Conservation (phyloP, 345 rosid genomes). For the Melaleuca quinquenervia region DNA sequence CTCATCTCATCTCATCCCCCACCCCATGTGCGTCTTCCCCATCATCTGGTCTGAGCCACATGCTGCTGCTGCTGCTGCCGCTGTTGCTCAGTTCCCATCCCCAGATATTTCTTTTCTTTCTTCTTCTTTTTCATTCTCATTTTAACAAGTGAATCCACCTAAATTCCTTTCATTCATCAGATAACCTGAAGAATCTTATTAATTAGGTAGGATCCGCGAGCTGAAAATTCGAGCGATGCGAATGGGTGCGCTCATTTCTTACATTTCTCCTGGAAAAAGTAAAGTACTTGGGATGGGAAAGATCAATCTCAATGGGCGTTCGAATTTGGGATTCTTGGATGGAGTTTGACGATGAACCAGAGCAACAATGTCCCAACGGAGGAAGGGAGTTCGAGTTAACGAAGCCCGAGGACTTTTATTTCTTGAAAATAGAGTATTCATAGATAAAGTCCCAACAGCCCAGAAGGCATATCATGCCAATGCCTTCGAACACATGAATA, state of each 20-base stretch:
- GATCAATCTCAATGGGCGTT: neutral
- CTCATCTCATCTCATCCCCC: too few species aligned
- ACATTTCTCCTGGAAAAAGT: neutral
- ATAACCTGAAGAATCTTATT: neutral
- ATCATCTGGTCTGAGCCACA: neutral
- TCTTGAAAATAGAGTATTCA: neutral
- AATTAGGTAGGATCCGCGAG: neutral
- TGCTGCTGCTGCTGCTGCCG: neutral
- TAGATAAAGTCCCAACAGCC: neutral
- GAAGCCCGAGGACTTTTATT: neutral
- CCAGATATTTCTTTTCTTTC: neutral
- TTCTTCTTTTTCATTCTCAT: neutral
- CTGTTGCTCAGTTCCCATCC: neutral
- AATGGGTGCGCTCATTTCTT: neutral
- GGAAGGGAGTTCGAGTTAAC: neutral
- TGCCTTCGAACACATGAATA: neutral
- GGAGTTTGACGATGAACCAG: neutral
- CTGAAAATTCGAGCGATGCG: neutral
- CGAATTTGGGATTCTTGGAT: neutral
- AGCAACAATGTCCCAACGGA: neutral
- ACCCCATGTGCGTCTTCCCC: neutral
- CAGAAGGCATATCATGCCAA: neutral
- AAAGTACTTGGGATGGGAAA: neutral
- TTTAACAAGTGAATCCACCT: neutral
- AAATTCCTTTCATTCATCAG: neutral